These are phyloP conservation scores for Puccinia horiana DNA, from an alignment of 1,284 basidiomycete genomes.

Conservation along the genomic window DNA sequence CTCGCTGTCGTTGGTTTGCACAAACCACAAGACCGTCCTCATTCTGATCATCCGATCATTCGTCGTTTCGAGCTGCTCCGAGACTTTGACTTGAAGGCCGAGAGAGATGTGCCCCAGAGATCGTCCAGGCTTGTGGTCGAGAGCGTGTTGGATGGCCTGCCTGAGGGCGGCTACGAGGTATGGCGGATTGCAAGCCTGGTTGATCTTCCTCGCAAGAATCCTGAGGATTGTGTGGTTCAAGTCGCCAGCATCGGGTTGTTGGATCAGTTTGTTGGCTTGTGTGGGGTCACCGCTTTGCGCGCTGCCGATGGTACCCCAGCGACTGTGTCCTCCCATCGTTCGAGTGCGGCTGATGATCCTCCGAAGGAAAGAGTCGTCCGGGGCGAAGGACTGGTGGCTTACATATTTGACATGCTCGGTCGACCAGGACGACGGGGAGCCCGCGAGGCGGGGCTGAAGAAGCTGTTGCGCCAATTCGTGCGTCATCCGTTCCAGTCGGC, in stretches of 20 bases:
- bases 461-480: background rate
- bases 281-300: background rate
- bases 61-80: background rate
- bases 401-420: background rate
- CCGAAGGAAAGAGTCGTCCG: background rate
- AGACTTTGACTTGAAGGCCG: background rate
- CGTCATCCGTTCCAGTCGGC: background rate
- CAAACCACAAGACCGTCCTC: background rate
- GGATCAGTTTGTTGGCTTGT: slow-evolving; percentile 1
- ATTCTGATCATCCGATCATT: background rate
- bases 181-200: background rate
- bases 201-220: background rate
- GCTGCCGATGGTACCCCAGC: background rate
- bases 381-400: background rate
- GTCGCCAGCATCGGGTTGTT: slow-evolving; percentile 3
- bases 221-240: background rate
- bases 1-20: background rate
- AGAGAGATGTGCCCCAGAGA: background rate
- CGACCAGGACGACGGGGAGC: background rate
- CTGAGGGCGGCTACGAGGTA: background rate
- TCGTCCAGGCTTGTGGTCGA: background rate
- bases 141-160: background rate
- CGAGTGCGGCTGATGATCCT: background rate
- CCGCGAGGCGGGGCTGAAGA: background rate
- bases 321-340: background rate